phyloP scores from a whole-genome alignment of 2,329 filamentous ascomycete species.

The Atkinsonella hypoxylon region DNA sequence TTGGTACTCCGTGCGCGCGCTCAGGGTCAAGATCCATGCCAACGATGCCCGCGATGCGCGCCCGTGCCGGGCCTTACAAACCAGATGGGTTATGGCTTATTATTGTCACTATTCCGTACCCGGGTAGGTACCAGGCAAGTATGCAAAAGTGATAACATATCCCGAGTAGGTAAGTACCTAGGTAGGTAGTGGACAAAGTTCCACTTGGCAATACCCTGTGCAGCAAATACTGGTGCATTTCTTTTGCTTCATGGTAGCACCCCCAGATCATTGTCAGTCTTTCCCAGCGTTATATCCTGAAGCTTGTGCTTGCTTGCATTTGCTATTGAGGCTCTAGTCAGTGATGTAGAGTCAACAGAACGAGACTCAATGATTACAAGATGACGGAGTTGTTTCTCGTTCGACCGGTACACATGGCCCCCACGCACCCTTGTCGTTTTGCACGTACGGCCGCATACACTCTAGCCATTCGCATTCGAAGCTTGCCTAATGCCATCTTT shows the following conservation, averaged over 20 bases:
- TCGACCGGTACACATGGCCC: conserved; percentile 1
- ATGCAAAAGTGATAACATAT: too few relatives aligned
- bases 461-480: background rate
- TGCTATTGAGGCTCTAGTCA: too few relatives aligned
- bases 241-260: too few relatives aligned
- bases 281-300: background rate
- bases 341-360: too few relatives aligned
- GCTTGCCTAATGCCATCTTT: conserved; percentile 3
- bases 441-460: too few relatives aligned
- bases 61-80: background rate
- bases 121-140: too few relatives aligned
- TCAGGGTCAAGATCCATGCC: too few relatives aligned
- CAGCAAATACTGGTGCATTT: background rate
- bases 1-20: too few relatives aligned
- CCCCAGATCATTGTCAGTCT: background rate
- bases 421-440: conserved; percentile 4
- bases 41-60: background rate
- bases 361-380: background rate
- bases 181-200: background rate
- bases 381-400: conserved; percentile 5
- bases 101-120: background rate
- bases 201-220: background rate
- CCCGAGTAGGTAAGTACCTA: too few relatives aligned
- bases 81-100: background rate
- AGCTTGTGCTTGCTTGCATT: too few relatives aligned